Base-by-base conservation (phyloP, 129 eudicot species). In the Chrysanthemum seticuspe region DNA sequence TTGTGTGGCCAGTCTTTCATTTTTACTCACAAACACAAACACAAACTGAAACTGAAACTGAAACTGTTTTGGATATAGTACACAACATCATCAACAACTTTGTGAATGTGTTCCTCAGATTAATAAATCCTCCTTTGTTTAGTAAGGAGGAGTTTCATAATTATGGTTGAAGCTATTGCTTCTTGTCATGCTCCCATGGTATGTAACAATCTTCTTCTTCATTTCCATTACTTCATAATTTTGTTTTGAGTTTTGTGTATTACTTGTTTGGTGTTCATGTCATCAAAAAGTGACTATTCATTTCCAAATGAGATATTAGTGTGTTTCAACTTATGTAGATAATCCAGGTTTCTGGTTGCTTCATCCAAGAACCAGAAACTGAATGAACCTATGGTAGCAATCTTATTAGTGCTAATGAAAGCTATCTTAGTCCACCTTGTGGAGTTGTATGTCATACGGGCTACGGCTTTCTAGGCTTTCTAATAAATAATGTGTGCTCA, bases 101-200 rank as follows among this genome's bases (percentile, higher is more conserved):
- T 25, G 63, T 72, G 55, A 56, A 63, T 78, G 77, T 71, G 19
- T 27, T 58, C 54, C 48, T 47, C 21, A 29, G n/a, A 47, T 19
- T 67, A 40, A 1, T 53, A n/a, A n/a, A n/a, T n/a, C n/a, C n/a
- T n/a, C n/a, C n/a, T n/a, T n/a, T n/a, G n/a, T n/a, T n/a, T n/a
- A n/a, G n/a, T n/a, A n/a, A n/a, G n/a, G n/a, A n/a, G n/a, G n/a
- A n/a, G 70, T 18, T 34, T 45, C n/a, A 51, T n/a, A 51, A 10
- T 31, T 31, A 89, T 89, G 97, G 73, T 85, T 61, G 92, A 84
- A 69, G 76, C 87, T 14, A 62, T 83, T 29, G 77, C 85, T 70
- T 83, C 76, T 65, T 67, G 47, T 62, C 80, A 76, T 74, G 70
- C 21, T 78, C 85, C 83, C 48, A 83, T 74, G 89, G 97, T 91